Base-by-base conservation (phyloP, 352 stramenopile genomes). In the Phytopythium montanum region DNA sequence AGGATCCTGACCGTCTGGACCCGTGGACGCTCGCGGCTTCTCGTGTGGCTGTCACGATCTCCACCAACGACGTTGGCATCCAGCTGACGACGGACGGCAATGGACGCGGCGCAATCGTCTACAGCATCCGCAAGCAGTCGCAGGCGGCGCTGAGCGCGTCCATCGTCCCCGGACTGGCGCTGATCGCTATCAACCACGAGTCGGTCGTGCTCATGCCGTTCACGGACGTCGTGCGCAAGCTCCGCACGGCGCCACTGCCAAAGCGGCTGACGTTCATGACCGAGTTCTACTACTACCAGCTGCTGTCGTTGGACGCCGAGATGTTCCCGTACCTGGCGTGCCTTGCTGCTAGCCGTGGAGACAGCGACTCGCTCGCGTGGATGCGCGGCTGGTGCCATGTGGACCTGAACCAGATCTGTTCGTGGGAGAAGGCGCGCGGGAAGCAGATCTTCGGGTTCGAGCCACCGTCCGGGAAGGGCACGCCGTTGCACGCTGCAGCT, bases 221-320 rank as follows among this genome's bases (percentile, higher is more conserved):
- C 31, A 68, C 75, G n/a, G 86, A 94, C n/a, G 81, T 94, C 16
- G 79, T 84, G 38, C 69, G 77, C 14, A 72, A 68, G 6, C 59
- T 93, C 3, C 79, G 83, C 29, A 77, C 75, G 10, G 87, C 87
- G 6, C 41, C 73, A 8, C 61, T 95, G 19, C 87, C 87, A 0
- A 95, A 95, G 62, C 79, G 80, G 13, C 63, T 95, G 25, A 91
- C 81, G 7, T 95, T 95, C 54, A 73, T 95, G 64, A 82, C 79
- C 9, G 84, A 93, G 53, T 89, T 92, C 62, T 92, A 88, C 59
- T 92, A 94, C 67, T 92, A 95, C 58, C 78, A 92, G 59, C 56
- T 94, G 42, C 62, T 92, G 19, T 85, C 81, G 6, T 67, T 92
- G 14, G 85, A 93, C 57, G 59, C 52, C 29, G 79, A 94, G 39